Base-by-base conservation (phyloP, 306 rosid genomes). In the Quercus suber region DNA sequence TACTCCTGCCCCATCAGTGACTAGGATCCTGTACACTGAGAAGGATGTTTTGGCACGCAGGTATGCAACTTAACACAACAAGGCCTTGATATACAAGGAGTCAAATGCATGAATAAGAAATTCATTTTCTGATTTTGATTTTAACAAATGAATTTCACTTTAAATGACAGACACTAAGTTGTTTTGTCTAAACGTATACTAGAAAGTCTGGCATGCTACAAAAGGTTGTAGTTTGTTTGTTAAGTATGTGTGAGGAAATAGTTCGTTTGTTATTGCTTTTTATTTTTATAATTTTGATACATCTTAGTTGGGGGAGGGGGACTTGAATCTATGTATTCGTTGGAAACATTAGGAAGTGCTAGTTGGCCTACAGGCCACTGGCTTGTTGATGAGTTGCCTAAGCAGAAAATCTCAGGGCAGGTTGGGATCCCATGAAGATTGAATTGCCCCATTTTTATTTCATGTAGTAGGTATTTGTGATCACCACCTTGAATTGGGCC, bases 31-130 rank as follows among this genome's bases (percentile, higher is more conserved):
- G 82, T 95, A 84, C 82, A 86, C 92, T 60, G 89, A 95, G 28
- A 91, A 92, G 82, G 99, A 95, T 88, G 92, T 95, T 17, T 76
- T 87, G 84, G 98, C 92, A 4, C 95, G 99, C 76, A 86, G 94
- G 98, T 86, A 75, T 31, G 67, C 65, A 55, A 71, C 53, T 77
- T 4, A 3, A 63, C 20, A 73, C 59, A 41, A 4, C 37, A 64
- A 3, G 69, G 69, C 55, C 58, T 65, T 52, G 20, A 20, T 19
- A 31, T 33, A 6, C 37, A 20, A 55, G 68, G 41, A 19, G 4
- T 56, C 67, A 25, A 27, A 28, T 59, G 31, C 19, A 5, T 71
- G 21, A 19, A 45, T 3, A 78, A 33, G 52, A 25, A 55, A n/a
- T 12, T 30, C 25, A 8, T 14, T 53, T 71, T 58, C 67, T 7